These are phyloP conservation scores for Tylopilus cervinicoccineus DNA, from an alignment of 768 basidiomycete species.

Conservation along the genomic window DNA sequence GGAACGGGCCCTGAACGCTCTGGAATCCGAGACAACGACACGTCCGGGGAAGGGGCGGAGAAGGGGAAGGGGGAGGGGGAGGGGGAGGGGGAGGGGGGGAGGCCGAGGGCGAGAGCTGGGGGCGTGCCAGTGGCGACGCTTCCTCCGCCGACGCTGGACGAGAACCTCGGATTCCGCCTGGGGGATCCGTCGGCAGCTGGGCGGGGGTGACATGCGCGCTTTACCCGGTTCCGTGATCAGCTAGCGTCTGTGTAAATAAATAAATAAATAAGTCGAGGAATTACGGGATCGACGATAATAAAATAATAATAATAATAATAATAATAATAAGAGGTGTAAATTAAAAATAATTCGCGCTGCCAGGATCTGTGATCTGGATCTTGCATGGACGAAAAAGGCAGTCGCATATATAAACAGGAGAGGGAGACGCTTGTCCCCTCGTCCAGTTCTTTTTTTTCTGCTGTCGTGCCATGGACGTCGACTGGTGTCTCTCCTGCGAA, in stretches of 20 bases:
- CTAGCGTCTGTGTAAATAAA: no score
- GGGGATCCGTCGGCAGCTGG: slow-evolving; percentile 11
- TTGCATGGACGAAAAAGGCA: slow-evolving; percentile 18
- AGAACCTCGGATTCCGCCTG: slow-evolving; percentile 12
- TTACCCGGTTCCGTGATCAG: slow-evolving; percentile 28
- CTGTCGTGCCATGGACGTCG: slow-evolving; percentile 48
- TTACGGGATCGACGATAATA: slow-evolving; percentile 35
- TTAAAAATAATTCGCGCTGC: slow-evolving; percentile 38
- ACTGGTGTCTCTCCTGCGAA: slow-evolving; percentile 70
- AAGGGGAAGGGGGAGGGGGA: background rate
- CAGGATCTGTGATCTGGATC: slow-evolving; percentile 27
- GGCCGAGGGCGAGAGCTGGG: background rate
- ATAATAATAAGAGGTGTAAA: slow-evolving; percentile 21
- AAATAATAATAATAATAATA: no score
- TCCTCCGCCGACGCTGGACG: slow-evolving; percentile 3
- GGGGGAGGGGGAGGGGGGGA: background rate
- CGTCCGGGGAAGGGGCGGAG: background rate
- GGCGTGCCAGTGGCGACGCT: background rate
- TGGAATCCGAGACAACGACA: no score
- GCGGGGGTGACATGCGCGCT: slow-evolving; percentile 14
- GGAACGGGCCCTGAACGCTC: slow-evolving; percentile 17
- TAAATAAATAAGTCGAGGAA: slow-evolving; percentile 12
- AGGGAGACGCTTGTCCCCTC: slow-evolving; percentile 6
- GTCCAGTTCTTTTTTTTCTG: slow-evolving; percentile 13
- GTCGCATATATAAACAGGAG: slow-evolving; percentile 28